These are phyloP conservation scores for Fusarium sterilihyphosum DNA, from an alignment of 2,329 filamentous ascomycete species.

Conservation along the genomic window DNA sequence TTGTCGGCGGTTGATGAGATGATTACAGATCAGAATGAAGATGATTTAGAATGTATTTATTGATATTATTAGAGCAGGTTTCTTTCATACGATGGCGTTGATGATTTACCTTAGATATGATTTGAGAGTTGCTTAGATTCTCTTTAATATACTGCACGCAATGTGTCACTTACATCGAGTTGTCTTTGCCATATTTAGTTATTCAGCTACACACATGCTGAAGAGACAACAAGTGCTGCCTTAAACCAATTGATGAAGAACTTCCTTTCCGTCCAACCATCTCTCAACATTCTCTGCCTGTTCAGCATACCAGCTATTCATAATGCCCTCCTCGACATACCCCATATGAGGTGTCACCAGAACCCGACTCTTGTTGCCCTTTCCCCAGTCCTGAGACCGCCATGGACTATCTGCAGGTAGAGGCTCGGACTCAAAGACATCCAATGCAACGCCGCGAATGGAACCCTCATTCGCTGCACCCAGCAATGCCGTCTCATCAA, in stretches of 20 bases:
- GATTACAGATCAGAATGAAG: background rate
- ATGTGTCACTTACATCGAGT: background rate
- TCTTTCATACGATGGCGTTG: background rate
- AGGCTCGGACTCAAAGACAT: background rate
- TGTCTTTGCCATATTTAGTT: background rate
- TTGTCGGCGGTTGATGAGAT: background rate
- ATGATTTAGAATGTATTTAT: background rate
- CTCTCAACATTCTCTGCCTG: constrained; percentile 4
- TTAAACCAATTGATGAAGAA: background rate
- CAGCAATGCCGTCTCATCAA: background rate
- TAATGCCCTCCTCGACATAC: background rate
- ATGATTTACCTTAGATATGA: background rate
- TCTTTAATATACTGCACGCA: background rate
- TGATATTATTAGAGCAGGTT: background rate
- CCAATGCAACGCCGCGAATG: background rate
- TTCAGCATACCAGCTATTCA: constrained; percentile 4
- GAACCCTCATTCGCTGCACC: background rate
- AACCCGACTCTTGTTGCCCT: background rate
- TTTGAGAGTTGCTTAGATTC: background rate
- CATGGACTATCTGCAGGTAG: background rate
- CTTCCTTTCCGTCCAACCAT: background rate
- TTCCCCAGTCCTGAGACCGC: background rate
- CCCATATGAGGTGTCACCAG: constrained; percentile 2
- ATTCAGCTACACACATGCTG: background rate
- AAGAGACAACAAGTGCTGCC: rapidly evolving